phyloP scores from a whole-genome alignment of 768 basidiomycete genomes.

The Candolleomyces efflorescens region DNA sequence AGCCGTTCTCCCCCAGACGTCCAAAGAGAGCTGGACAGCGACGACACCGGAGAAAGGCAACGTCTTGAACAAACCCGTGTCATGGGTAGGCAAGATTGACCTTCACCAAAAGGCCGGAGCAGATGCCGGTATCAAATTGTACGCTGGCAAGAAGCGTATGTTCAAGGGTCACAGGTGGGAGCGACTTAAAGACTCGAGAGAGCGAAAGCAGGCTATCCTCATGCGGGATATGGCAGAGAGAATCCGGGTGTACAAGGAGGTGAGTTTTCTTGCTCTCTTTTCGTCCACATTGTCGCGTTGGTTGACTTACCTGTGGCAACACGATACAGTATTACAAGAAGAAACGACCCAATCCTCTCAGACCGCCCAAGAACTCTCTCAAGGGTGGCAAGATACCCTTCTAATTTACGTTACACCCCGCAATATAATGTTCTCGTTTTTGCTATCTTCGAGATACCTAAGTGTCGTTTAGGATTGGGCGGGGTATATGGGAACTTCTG shows the following conservation, averaged over 20 bases:
- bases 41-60: not conserved
- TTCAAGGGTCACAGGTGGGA: constrained; percentile 95
- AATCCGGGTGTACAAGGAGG: constrained; percentile 62
- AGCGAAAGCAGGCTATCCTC: constrained; percentile 47
- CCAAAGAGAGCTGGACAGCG: constrained; percentile 4
- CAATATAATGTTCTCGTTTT: constrained; percentile 3
- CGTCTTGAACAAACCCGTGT: constrained; percentile 25
- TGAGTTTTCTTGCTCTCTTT: constrained; percentile 25
- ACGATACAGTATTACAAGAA: constrained; percentile 40
- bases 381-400: constrained; percentile 60
- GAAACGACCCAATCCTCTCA: constrained; percentile 56
- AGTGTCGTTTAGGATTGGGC: not conserved
- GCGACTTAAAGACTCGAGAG: constrained; percentile 45
- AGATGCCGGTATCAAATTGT: constrained; percentile 59
- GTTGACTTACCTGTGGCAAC: constrained; percentile 3
- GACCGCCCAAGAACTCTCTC: constrained; percentile 35
- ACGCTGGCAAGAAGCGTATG: constrained; percentile 77
- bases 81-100: constrained; percentile 41
- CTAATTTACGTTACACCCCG: constrained; percentile 28
- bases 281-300: not conserved
- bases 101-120: constrained; percentile 42
- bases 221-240: constrained; percentile 70
- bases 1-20: not conserved
- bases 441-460: not conserved
- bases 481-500: too few relatives aligned